Conservation (phyloP, 139 green algal species). For the Closterium sp. region DNA sequence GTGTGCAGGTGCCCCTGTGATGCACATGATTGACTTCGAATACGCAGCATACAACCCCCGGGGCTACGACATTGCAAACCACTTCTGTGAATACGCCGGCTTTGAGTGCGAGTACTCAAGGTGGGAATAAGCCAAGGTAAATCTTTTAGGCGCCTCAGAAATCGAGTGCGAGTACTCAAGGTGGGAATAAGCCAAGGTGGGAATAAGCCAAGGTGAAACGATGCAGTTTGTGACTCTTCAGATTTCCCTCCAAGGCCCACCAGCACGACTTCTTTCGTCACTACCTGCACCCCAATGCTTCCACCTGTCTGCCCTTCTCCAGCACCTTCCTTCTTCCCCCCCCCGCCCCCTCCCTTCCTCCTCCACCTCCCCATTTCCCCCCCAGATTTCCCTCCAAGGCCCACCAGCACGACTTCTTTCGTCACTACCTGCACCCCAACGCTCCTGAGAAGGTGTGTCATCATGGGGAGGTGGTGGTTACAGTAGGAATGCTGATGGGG, state of each 20-base stretch:
- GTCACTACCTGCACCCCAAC: no score
- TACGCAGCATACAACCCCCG: slow-evolving; percentile 74
- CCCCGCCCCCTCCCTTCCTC: neutral
- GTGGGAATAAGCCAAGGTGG: slow-evolving; percentile 53
- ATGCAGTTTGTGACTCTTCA: no score
- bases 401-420: slow-evolving; percentile 14
- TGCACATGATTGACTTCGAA: slow-evolving; percentile 96
- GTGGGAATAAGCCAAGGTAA: slow-evolving; percentile 52
- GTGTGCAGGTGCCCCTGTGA: neutral
- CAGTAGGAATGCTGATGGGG: no score
- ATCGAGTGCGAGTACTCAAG: slow-evolving; percentile 85
- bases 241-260: no score
- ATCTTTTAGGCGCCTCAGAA: no score
- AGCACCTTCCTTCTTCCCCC: neutral
- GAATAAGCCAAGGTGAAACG: no score
- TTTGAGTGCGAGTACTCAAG: slow-evolving; percentile 88
- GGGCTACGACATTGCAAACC: slow-evolving; percentile 78
- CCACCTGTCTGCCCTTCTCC: neutral
- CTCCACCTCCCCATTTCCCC: neutral
- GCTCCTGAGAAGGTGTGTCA: no score
- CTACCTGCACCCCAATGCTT: neutral
- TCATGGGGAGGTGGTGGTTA: no score
- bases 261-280: neutral
- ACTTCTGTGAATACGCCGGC: slow-evolving; percentile 96
- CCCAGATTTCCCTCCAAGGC: slow-evolving; percentile 41